These are phyloP conservation scores for Zygosaccharomyces pseudobailii DNA, from an alignment of 1,139 yeast species.

Conservation along the genomic window DNA sequence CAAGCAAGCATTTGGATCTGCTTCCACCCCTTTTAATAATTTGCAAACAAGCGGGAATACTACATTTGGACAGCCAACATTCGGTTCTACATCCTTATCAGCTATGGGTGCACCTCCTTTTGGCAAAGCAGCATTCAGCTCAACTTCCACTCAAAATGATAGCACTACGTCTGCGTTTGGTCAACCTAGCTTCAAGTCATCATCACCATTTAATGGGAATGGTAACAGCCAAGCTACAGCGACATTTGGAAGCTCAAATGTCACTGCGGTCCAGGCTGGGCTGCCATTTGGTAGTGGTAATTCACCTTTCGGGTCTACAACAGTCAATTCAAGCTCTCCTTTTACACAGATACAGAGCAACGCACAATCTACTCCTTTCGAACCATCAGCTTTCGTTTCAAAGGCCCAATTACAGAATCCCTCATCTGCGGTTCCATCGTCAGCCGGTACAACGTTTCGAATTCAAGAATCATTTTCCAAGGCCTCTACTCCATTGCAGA, in stretches of 20 bases:
- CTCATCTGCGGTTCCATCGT: slow-evolving; percentile 5
- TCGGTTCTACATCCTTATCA: slow-evolving; percentile 3
- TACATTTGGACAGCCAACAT: slow-evolving; percentile 12
- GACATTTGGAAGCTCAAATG: slow-evolving; percentile 16
- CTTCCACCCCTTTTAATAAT: neutral
- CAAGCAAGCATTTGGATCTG: slow-evolving; percentile 4
- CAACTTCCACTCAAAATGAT: slow-evolving; percentile 5
- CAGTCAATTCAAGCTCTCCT: slow-evolving; percentile 3
- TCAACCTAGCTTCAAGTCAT: slow-evolving; percentile 4
- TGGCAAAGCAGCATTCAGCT: slow-evolving; percentile 16
- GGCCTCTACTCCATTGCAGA: neutral
- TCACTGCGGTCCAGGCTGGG: slow-evolving; percentile 10
- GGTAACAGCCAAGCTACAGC: slow-evolving; percentile 9
- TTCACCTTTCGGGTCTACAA: slow-evolving; percentile 8
- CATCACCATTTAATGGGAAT: slow-evolving; percentile 16
- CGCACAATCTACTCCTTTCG: slow-evolving; percentile 1
- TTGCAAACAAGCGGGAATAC: neutral
- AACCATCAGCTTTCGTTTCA: slow-evolving; percentile 7
- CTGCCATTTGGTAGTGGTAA: slow-evolving; percentile 23
- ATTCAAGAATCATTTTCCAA: neutral
- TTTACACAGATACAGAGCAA: slow-evolving; percentile 5
- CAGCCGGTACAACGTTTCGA: slow-evolving; percentile 1
- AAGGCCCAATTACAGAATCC: slow-evolving; percentile 2
- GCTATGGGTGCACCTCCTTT: slow-evolving; percentile 4
- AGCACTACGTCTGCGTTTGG: slow-evolving; percentile 1